Percentiles rank a stretch among this genome's conserved stretches.
Evolutionary conservation across 305 asterid genomes (phyloP).

Genomic region (Ilex paraguariensis): DNA sequence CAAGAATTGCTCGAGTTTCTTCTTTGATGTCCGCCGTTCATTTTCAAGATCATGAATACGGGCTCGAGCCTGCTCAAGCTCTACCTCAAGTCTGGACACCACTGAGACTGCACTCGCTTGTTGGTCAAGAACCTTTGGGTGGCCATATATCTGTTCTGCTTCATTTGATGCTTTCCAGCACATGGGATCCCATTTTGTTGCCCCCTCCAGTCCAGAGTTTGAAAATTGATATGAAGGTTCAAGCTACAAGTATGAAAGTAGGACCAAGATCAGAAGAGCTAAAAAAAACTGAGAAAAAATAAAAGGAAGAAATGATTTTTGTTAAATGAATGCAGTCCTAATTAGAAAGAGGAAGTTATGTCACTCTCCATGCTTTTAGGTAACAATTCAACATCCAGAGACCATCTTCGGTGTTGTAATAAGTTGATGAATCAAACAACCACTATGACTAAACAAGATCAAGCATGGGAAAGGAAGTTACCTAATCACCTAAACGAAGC

Average conservation of each 20-base stretch:
- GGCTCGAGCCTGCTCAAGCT: conserved; percentile 20
- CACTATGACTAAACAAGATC: too few species aligned
- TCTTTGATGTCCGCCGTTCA: conserved; percentile 20
- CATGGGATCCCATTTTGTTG: conserved; percentile 44
- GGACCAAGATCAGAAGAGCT: neutral
- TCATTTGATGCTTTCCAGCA: conserved; percentile 13
- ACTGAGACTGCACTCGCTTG: conserved; percentile 17
- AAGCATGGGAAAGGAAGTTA: too few species aligned
- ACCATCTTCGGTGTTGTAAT: too few species aligned
- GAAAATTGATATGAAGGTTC: conserved; percentile 19
- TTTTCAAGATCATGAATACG: conserved; percentile 25
- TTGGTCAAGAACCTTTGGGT: conserved; percentile 5
- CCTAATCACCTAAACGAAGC: too few species aligned
- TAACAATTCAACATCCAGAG: too few species aligned
- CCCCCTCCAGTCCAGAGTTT: conserved; percentile 32
- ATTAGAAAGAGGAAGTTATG: too few species aligned
- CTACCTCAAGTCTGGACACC: conserved; percentile 27
- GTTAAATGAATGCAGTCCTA: too few species aligned
- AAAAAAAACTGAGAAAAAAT: too few species aligned
- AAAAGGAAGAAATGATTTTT: too few species aligned
- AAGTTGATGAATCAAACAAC: too few species aligned
- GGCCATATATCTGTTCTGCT: conserved; percentile 13
- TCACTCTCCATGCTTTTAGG: too few species aligned
- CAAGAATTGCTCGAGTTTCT: conserved; percentile 21
- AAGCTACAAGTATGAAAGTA: conserved; percentile 17